Percentiles rank a stretch among this genome's conserved stretches.
These are phyloP conservation scores for Trichoderma arundinaceum DNA, from an alignment of 2,329 filamentous ascomycete species.

Conservation along the genomic window DNA sequence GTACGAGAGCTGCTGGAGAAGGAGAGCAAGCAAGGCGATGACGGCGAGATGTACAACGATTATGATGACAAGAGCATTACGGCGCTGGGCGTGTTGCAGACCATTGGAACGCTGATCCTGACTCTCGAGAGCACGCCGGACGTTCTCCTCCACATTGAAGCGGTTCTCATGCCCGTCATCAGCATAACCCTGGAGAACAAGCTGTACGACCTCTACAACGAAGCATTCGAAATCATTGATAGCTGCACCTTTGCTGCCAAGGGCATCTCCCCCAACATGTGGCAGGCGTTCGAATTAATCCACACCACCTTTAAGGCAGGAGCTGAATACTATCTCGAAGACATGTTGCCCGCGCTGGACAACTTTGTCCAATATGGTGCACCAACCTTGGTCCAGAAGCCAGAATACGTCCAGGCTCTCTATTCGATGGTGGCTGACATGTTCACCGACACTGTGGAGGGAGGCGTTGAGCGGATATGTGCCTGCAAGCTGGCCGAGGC, in stretches of 20 bases:
- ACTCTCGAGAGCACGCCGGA: constrained; percentile 97
- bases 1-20: constrained; percentile 90
- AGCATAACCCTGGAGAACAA: constrained; percentile 97
- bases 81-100: constrained; percentile 92
- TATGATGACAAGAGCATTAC: constrained; percentile 99
- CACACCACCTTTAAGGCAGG: constrained; percentile 97
- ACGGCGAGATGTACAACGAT: constrained; percentile 82
- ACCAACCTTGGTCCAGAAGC: constrained; percentile 78
- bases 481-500: constrained; percentile 97
- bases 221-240: constrained; percentile 98
- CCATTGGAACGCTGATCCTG: constrained; percentile 94
- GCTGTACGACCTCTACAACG: constrained; percentile 89
- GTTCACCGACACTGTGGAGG: constrained; percentile 90
- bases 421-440: constrained; percentile 95
- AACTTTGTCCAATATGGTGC: constrained; percentile 97
- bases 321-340: constrained; percentile 95
- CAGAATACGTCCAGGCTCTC: constrained; percentile 83
- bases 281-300: constrained; percentile 96
- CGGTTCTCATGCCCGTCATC: constrained; percentile 96
- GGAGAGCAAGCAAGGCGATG: constrained; percentile 75
- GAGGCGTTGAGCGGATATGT: constrained; percentile 92
- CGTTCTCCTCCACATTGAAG: constrained; percentile 91
- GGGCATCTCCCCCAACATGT: constrained; percentile 94
- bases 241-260: constrained; percentile 99
- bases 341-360: constrained; percentile 97